Base-by-base conservation (phyloP, 805 yeast species). In the Martiniozyma abietophila region DNA sequence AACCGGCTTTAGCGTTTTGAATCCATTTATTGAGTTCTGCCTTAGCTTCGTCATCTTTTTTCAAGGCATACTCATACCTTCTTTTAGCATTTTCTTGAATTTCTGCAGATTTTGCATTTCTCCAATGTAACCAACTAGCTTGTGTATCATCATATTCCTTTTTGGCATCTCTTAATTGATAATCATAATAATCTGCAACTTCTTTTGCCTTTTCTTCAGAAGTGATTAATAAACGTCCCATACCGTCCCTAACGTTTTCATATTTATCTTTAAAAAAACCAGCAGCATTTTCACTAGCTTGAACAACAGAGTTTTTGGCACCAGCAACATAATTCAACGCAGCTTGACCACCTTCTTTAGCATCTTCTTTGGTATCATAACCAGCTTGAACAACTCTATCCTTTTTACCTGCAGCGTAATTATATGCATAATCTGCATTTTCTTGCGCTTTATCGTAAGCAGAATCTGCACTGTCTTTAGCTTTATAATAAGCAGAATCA, bases 221-320 rank as follows among this genome's bases (percentile, higher is more conserved):
- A n/a, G 41, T 39, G n/a, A 44, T 28, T 3, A 39, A 40, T 5
- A 50, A 29, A 10, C 41, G 31, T 2, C 53, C 55, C 8, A 39
- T 35, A 27, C 15, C 18, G 21, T 35, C 38, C 24, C 31, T 17
- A 4, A 35, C 25, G 5, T 49, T 57, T 18, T 56, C 55, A 15
- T 56, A 50, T 43, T 65, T 65, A 18, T 69, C 75, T 42, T 26
- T 12, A 42, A 35, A n/a, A 35, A 38, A 30, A 20, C 27, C 18
- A 10, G 33, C 33, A 19, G 37, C 27, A 12, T 18, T 25, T 9
- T 23, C 19, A 22, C 27, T 27, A 8, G 27, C 27, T 16, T 15
- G 21, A 8, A 20, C 15, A 8, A 34, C 18, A 14, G 24, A 34
- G 15, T 25, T 9, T n/a, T 34, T 34, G 4, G 37, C 33, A 14